phyloP scores from a whole-genome alignment of 768 basidiomycete species.

The Mycena floridula region DNA sequence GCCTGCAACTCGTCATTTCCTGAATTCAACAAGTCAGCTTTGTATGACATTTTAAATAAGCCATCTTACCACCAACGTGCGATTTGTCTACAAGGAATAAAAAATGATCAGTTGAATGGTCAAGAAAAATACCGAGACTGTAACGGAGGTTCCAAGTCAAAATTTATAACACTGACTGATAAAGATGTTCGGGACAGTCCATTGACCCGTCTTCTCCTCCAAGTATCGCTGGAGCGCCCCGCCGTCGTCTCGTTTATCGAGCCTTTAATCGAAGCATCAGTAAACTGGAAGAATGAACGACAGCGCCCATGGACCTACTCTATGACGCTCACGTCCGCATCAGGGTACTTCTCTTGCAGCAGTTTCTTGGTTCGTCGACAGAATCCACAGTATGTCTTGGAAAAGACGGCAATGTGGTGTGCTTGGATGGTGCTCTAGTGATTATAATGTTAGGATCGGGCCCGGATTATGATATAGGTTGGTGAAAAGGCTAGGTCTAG shows the following conservation, averaged over 20 bases:
- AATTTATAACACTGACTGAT: constrained; percentile 34
- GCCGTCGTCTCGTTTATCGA: constrained; percentile 41
- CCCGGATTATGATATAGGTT: too few species aligned
- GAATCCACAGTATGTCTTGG: constrained; percentile 33
- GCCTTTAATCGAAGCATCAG: constrained; percentile 27
- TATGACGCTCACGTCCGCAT: constrained; percentile 19
- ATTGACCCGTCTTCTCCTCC: constrained; percentile 38
- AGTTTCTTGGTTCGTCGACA: constrained; percentile 30
- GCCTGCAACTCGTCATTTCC: too few species aligned
- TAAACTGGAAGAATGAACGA: not conserved
- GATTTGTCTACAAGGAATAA: too few species aligned
- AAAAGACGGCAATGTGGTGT: constrained; percentile 38
- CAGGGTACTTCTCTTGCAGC: constrained; percentile 19
- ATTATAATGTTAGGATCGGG: too few species aligned
- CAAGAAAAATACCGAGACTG: too few species aligned
- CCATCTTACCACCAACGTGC: too few species aligned
- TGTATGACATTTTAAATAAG: too few species aligned
- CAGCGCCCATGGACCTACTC: constrained; percentile 25
- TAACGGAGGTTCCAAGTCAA: too few species aligned
- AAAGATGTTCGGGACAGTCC: constrained; percentile 56
- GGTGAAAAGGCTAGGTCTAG: too few species aligned
- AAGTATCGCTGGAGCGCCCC: constrained; percentile 47
- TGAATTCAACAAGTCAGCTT: too few species aligned
- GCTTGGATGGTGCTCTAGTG: constrained; percentile 28
- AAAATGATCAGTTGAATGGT: too few species aligned